phyloP scores from a whole-genome alignment of 257 asterid species.

The Capsicum chinense region DNA sequence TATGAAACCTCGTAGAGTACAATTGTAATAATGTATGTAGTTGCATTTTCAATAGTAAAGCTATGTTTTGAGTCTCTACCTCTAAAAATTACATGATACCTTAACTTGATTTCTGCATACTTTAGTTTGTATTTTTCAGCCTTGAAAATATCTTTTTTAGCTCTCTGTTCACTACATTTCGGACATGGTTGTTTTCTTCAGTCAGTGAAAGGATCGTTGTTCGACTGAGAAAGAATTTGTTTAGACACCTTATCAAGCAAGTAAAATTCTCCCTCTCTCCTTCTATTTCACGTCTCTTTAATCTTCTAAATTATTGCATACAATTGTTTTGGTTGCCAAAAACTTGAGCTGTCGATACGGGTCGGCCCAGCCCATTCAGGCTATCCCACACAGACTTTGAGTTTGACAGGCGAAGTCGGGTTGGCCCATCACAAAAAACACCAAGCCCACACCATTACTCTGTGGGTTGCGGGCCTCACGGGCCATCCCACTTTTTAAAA shows the following conservation, averaged over 20 bases:
- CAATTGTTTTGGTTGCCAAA: background rate
- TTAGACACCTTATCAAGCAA: constrained; percentile 64
- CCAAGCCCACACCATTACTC: too few species aligned
- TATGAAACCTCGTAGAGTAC: too few species aligned
- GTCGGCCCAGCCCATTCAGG: too few species aligned
- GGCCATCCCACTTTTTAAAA: too few species aligned
- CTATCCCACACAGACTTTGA: too few species aligned
- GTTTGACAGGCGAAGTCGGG: too few species aligned
- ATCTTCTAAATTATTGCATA: background rate
- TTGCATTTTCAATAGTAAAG: too few species aligned
- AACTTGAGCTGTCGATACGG: too few species aligned
- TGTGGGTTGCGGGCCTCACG: too few species aligned
- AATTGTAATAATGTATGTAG: constrained; percentile 40
- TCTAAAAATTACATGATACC: background rate
- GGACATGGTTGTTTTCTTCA: constrained; percentile 75
- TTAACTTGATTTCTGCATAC: background rate
- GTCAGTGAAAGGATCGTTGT: constrained; percentile 81
- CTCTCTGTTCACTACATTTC: constrained; percentile 63
- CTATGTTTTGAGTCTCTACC: too few species aligned
- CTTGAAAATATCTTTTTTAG: constrained; percentile 46
- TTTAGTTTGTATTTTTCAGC: background rate
- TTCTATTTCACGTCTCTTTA: background rate
- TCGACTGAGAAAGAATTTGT: constrained; percentile 28
- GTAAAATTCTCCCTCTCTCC: constrained; percentile 44
- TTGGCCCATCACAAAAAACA: too few species aligned